A percentile compares a stretch with the other conserved stretches of the same genome.
These are phyloP conservation scores for Choanephora cucurbitarum DNA, from an alignment of 371 early-diverging fungal genomes.

Conservation along the genomic window DNA sequence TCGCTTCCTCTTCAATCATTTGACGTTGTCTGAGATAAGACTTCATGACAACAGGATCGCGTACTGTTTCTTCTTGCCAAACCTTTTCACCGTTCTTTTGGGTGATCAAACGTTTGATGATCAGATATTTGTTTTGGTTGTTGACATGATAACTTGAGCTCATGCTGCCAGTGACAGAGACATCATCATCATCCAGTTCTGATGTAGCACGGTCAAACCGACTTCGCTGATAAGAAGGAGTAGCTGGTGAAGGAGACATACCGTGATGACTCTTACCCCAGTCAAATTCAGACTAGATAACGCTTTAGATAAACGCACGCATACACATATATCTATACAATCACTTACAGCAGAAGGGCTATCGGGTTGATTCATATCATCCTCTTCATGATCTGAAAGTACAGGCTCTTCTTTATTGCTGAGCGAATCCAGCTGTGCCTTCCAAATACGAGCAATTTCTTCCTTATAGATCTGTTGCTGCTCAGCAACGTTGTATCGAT, in stretches of 20 bases:
- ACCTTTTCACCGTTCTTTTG: constrained; percentile 67
- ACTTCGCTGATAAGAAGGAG: constrained; percentile 33
- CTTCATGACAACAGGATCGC: constrained; percentile 84
- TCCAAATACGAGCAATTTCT: constrained; percentile 96
- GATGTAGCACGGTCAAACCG: constrained; percentile 44
- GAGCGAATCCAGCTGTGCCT: constrained; percentile 79
- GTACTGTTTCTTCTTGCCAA: constrained; percentile 81
- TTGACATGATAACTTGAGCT: constrained; percentile 58
- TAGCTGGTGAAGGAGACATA: constrained; percentile 40
- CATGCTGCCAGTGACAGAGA: constrained; percentile 60
- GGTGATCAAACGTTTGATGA: constrained; percentile 64
- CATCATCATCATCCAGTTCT: constrained; percentile 54
- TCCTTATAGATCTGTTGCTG: constrained; percentile 94
- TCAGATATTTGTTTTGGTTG: constrained; percentile 62
- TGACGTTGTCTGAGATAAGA: constrained; percentile 85
- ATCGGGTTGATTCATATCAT: constrained; percentile 33
- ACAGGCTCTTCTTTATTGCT: constrained; percentile 55
- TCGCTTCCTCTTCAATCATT: constrained; percentile 74
- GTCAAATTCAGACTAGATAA: constrained; percentile 30
- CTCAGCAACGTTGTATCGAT: constrained; percentile 92
- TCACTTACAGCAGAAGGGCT: constrained; percentile 42
- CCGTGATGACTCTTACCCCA: constrained; percentile 32
- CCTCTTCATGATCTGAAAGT: constrained; percentile 57
- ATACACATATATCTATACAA: not conserved
- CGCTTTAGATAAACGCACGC: not conserved